A percentile compares a stretch with the other conserved stretches of the same genome.
Conservation (phyloP, 345 rosid species). For the Schrenkiella parvula region DNA sequence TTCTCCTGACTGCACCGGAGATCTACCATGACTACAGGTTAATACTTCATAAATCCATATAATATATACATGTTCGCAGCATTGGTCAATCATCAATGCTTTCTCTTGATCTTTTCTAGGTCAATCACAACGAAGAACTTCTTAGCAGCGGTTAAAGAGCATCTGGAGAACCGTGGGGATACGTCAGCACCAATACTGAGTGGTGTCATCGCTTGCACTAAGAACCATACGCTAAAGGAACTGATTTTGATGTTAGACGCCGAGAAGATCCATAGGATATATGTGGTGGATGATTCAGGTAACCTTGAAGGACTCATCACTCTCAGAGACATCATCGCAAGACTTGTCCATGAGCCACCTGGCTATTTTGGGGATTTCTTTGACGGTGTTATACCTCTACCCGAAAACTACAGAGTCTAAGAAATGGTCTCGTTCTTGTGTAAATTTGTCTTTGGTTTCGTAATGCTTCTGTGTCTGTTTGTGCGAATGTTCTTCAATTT, state of each 20-base stretch:
- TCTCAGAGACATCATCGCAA: conserved; percentile 81
- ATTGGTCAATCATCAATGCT: conserved; percentile 10
- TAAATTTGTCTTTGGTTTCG: conserved; percentile 18
- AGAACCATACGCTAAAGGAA: conserved; percentile 57
- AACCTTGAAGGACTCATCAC: conserved; percentile 92
- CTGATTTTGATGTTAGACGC: conserved; percentile 68
- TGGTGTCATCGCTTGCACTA: conserved; percentile 74
- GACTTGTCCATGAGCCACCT: conserved; percentile 90
- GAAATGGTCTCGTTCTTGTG: not conserved
- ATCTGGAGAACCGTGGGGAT: conserved; percentile 55
- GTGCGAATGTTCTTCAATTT: conserved; percentile 16
- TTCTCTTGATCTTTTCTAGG: conserved; percentile 33
- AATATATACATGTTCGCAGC: not conserved
- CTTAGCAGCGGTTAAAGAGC: conserved; percentile 55
- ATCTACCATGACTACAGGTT: conserved; percentile 89
- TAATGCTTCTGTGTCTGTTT: conserved; percentile 23
- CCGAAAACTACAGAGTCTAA: conserved; percentile 69
- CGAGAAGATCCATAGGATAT: conserved; percentile 66
- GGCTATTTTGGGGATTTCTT: conserved; percentile 98
- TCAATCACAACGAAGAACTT: conserved; percentile 87
- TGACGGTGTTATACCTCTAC: conserved; percentile 80
- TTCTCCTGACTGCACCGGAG: conserved; percentile 86
- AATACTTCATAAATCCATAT: conserved; percentile 7
- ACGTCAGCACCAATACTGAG: conserved; percentile 44
- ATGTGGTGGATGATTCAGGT: conserved; percentile 75